Base-by-base conservation (phyloP, 164 flowering plant species). In the Chimonanthus praecox region DNA sequence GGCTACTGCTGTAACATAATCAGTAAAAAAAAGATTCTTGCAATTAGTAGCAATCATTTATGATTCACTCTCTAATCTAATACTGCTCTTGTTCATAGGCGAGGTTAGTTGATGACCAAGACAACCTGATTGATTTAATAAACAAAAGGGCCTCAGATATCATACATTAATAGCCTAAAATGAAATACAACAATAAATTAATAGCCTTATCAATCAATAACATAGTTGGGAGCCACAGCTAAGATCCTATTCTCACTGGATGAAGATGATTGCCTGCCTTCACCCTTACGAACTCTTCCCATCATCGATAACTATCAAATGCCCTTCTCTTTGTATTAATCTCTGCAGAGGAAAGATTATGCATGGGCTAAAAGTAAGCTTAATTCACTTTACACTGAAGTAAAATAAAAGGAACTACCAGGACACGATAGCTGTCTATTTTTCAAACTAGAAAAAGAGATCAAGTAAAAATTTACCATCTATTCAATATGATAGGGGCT, bases 161-260 rank as follows among this genome's bases (percentile, higher is more conserved):
- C 66, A 63, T 43, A 13, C 0, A 63, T 43, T 21, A 63, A 54
- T 10, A 63, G 66, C 33, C 9, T 4, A 63, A 33, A 63, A 7
- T 16, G 6, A 49, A 9, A 5, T 49, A 49, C 2, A 49, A 49
- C 60, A 54, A 4, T 54, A 54, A 3, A n/a, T 54, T 54, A 54
- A 13, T 11, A 54, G 9, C 16, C 60, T n/a, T 2, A 3, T 87
- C 80, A 92, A 15, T 94, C 98, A 44, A 85, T 62, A 15, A 86
- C 92, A 83, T 89, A 93, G 75, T 93, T 95, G 44, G 98, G 99
- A 66, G 96, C 93, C 49, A 93, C 98, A 18, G 90, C 97, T 69
- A 95, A 78, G 63, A 95, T 89, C 76, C 99, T 84, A 78, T 87
- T 85, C 76, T 90, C 87, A 78, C 94, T 81, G 47, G 91, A 81